Evolutionary conservation across 108 stramenopile species (phyloP).

Genomic region (Schizochytrium sp.): DNA sequence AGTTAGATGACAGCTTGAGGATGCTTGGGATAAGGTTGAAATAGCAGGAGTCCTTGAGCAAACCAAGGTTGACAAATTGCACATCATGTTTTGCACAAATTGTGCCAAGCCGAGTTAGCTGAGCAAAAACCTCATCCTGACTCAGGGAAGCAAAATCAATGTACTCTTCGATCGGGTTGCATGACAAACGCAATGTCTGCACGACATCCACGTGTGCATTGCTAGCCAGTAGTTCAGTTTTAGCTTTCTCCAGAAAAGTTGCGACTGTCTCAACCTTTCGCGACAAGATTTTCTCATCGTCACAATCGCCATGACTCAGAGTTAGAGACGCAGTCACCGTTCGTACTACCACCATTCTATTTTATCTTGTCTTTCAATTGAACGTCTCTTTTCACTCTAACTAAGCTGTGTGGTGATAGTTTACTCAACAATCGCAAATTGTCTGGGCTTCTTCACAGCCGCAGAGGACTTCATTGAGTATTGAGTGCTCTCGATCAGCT

Average conservation of each 20-base stretch:
- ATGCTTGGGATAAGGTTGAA: neutral
- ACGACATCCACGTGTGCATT: neutral
- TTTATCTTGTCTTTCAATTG: neutral
- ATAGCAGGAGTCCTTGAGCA: neutral
- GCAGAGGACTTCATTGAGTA: too few relatives aligned
- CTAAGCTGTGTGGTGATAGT: too few relatives aligned
- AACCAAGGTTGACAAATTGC: neutral
- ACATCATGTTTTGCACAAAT: neutral
- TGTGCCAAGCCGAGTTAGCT: neutral
- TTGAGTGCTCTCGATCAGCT: too few relatives aligned
- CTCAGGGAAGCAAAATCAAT: neutral
- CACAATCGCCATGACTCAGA: neutral
- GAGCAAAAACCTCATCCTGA: neutral
- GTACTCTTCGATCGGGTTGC: constrained; percentile 60
- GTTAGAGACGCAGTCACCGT: constrained; percentile 58
- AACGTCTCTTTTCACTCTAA: too few relatives aligned
- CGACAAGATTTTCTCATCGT: neutral
- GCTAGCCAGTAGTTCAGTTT: neutral
- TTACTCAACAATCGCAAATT: too few relatives aligned
- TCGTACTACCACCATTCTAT: constrained; percentile 45
- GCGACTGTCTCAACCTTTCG: neutral
- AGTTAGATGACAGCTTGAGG: neutral
- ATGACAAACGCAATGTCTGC: constrained; percentile 58
- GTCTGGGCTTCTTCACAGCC: too few relatives aligned
- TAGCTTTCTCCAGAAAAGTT: neutral